Evolutionary conservation across 2,329 filamentous ascomycete species (phyloP), one percentile per base, ranked within the genome.

Genomic region (Dothidotthia symphoricarpi): DNA sequence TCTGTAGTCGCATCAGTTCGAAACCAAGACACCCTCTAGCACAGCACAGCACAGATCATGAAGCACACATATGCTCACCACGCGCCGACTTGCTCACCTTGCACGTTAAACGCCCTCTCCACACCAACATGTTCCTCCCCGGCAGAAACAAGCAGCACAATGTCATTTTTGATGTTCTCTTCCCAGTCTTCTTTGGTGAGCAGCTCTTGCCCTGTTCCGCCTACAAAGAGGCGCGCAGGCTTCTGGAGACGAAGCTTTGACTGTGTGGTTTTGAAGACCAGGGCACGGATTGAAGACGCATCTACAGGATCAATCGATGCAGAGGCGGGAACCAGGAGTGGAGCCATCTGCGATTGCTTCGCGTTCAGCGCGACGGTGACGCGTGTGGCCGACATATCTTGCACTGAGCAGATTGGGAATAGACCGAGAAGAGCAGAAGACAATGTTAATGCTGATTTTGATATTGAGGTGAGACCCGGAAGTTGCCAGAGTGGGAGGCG

Each of bases 111-210:
- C 28, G 53, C 53, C 26, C 49, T 56, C 37, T 43, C 57, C 9
- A 50, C 42, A 2, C 63, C 62, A 14, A 66, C 49, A 43, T 60
- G 62, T 7, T 62, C 56, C 31, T 66, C 62, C 16, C 61, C 59
- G n/a, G 49, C 47, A 17, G 56, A 62, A 2, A 62, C 45, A 6
- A 64, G 49, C 14, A 67, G 36, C 3, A 53, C 43, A 11, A 57
- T 36, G 39, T 67, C 60, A 30, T 63, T 42, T 16, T 39, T 44
- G 7, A 59, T 22, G 9, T 36, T 45, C 22, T 24, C 36, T 28
- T 45, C 50, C 61, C 60, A 67, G 16, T 64, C 59, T 26, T 43
- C 44, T 19, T 61, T 44, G 2, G 16, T 47, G 2, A 57, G 15
- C 4, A 66, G 44, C 36, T 66, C 62, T 27, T 53, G 39, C 3